Conservation (phyloP, 805 yeast genomes). For the Kuraishia molischiana region DNA sequence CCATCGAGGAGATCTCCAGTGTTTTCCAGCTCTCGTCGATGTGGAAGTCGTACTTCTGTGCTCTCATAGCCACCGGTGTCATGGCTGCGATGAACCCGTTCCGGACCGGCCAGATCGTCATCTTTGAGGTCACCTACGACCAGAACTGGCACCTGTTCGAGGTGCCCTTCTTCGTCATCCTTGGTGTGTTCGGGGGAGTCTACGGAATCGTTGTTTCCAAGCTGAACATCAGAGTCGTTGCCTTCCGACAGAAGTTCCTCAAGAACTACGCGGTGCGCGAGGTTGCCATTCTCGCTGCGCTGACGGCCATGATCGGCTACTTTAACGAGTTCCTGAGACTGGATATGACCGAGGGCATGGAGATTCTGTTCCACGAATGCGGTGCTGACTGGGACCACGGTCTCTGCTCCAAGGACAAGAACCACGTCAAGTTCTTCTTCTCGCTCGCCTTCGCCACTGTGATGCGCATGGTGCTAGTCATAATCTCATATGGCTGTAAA, state of each 20-base stretch:
- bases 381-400: conserved; percentile 27
- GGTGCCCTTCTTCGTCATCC: conserved; percentile 62
- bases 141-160: conserved; percentile 83
- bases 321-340: conserved; percentile 71
- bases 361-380: conserved; percentile 80
- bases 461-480: conserved; percentile 59
- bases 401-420: conserved; percentile 24
- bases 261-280: conserved; percentile 55
- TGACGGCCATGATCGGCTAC: conserved; percentile 73
- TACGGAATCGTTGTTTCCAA: conserved; percentile 75
- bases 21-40: conserved; percentile 68
- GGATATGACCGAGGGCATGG: conserved; percentile 97
- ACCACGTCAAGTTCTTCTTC: conserved; percentile 26
- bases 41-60: conserved; percentile 89
- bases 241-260: conserved; percentile 66
- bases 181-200: conserved; percentile 88
- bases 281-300: conserved; percentile 51
- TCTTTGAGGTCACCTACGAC: conserved; percentile 87
- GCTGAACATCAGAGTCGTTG: conserved; percentile 65
- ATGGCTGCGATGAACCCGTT: conserved; percentile 82
- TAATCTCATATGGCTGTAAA: conserved; percentile 83
- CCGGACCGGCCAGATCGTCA: conserved; percentile 86
- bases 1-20: conserved; percentile 82
- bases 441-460: conserved; percentile 64
- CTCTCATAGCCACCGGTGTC: conserved; percentile 77